Percentiles rank a stretch among this genome's conserved stretches.
These are phyloP conservation scores for Cercospora beticola DNA, from an alignment of 2,329 filamentous ascomycete genomes.

Conservation along the genomic window DNA sequence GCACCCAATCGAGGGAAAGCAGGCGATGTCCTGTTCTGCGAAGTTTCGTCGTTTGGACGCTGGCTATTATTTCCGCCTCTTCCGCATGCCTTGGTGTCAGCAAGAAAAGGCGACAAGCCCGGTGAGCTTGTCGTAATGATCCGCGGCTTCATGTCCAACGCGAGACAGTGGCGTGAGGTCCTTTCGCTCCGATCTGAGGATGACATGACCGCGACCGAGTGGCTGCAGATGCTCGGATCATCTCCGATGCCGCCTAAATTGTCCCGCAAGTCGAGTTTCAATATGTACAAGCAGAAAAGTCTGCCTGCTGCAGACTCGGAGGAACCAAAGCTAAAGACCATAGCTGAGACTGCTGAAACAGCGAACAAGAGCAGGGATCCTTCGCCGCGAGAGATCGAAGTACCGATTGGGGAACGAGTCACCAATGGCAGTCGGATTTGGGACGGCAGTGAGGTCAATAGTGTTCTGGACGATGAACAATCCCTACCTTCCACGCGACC, in stretches of 20 bases:
- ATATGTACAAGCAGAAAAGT: conserved; percentile 27
- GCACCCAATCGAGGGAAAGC: conserved; percentile 62
- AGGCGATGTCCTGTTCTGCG: conserved; percentile 88
- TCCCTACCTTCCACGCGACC: conserved; percentile 3
- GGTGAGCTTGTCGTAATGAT: conserved; percentile 85
- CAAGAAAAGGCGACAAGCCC: conserved; percentile 69
- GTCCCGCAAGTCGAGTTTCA: conserved; percentile 56
- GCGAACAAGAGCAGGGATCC: conserved; percentile 26
- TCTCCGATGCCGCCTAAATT: conserved; percentile 59
- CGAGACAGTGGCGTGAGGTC: conserved; percentile 77
- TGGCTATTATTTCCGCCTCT: conserved; percentile 94
- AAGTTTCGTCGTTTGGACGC: conserved; percentile 72
- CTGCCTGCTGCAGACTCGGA: conserved; percentile 16
- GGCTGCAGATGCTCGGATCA: conserved; percentile 80
- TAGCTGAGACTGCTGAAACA: conserved; percentile 15
- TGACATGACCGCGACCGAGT: conserved; percentile 76
- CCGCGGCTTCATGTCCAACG: conserved; percentile 63
- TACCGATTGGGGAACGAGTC: conserved; percentile 62
- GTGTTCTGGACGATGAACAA: conserved; percentile 24
- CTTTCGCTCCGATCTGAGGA: conserved; percentile 74
- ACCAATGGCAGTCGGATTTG: conserved; percentile 49
- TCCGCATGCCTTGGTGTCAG: conserved; percentile 70
- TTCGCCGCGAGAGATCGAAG: conserved; percentile 54
- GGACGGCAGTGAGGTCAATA: conserved; percentile 43
- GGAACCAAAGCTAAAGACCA: conserved; percentile 18